Base-by-base conservation (phyloP, 768 basidiomycete genomes). In the Lepiota brunneoincarnata region DNA sequence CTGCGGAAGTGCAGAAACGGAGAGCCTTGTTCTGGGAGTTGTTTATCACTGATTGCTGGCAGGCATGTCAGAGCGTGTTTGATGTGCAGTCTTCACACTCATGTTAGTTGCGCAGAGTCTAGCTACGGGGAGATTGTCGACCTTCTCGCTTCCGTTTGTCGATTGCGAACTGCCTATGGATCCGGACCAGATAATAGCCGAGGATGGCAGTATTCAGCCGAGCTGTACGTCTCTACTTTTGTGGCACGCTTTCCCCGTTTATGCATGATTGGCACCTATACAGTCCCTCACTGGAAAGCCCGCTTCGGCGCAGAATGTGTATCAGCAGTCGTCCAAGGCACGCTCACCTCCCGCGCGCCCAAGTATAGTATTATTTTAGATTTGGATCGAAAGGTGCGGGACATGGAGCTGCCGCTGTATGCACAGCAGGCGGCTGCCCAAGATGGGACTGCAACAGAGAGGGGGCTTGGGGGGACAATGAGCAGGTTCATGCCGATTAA, bases 31-130 rank as follows among this genome's bases (percentile, higher is more conserved):
- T 88, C 60, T 88, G 87, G 87, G 86, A 89, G 56, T 56, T 88
- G 24, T 87, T 86, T 59, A 83, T 87, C 58, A 84, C 86, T 0
- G 86, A 88, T 63, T 82, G 82, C 56, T 88, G 86, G 84, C 84
- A 86, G 77, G 87, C 85, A 55, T 14, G 75, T 60, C 20, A 36
- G 9, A 9, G 18, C 6, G 37, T 49, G 37, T 42, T 15, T 36
- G 31, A 24, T 38, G 15, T 17, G 21, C 20, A 20, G 2, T n/a
- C 17, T 28, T 45, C 15, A 12, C 23, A 18, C 34, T 17, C 31
- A 10, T 14, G 9, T n/a, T 46, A 12, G 54, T 51, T 54, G 34
- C 40, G 15, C 57, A 87, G 85, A 83, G 83, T 62, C 75, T 87
- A 38, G 86, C 86, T 2, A 88, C 85, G 12, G 87, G 87, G 10